A percentile compares a stretch with the other conserved stretches of the same genome.
phyloP scores from a whole-genome alignment of 2,329 filamentous ascomycete species.

The Ceratocystis cacaofunesta region DNA sequence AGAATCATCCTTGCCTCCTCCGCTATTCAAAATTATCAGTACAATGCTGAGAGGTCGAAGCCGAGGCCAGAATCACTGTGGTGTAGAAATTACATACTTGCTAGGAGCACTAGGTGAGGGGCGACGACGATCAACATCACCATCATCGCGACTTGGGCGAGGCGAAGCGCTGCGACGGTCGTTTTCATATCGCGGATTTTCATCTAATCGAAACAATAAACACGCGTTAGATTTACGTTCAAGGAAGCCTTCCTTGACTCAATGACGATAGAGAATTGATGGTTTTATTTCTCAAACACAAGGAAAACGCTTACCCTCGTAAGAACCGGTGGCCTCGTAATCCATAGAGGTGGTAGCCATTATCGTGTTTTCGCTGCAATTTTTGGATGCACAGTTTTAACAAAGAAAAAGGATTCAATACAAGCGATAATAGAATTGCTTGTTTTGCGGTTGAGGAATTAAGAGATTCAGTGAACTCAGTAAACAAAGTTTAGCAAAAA shows the following conservation, averaged over 20 bases:
- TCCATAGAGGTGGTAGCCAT: conserved; percentile 56
- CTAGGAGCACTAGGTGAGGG: conserved; percentile 43
- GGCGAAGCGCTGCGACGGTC: conserved; percentile 53
- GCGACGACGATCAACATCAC: conserved; percentile 42
- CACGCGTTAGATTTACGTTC: background rate
- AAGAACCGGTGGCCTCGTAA: conserved; percentile 53
- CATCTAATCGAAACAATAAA: conserved; percentile 34
- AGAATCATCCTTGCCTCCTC: conserved; percentile 36
- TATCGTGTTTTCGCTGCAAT: conserved; percentile 18
- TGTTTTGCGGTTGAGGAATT: background rate
- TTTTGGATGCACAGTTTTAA: conserved; percentile 17
- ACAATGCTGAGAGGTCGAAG: background rate
- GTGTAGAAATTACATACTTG: conserved; percentile 33
- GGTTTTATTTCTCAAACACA: background rate
- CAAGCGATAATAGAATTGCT: conserved; percentile 17
- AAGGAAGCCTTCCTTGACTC: background rate
- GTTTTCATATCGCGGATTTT: conserved; percentile 49
- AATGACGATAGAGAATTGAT: background rate
- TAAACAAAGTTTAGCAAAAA: background rate
- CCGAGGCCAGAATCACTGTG: background rate
- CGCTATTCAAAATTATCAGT: conserved; percentile 24
- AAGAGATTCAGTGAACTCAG: background rate
- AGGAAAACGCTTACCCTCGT: conserved; percentile 37
- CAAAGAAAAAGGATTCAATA: conserved; percentile 21
- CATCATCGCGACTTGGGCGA: conserved; percentile 45